Conservation (phyloP, 202 grass and related monocot species). For the Carex arenaria region DNA sequence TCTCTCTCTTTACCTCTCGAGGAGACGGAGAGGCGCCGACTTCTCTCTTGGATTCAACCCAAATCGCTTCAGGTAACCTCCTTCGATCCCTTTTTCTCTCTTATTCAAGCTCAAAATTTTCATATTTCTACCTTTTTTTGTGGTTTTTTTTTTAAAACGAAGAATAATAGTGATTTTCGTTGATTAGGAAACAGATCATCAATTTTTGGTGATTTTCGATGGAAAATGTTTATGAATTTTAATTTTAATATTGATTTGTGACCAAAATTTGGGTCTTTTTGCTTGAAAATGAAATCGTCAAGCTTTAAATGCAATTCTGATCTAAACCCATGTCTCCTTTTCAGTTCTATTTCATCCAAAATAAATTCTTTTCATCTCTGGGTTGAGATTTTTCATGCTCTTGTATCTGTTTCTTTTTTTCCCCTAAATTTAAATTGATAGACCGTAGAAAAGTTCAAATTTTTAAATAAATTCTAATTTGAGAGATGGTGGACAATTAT, state of each 20-base stretch:
- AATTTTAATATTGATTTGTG: neutral
- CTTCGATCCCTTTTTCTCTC: neutral
- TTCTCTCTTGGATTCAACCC: neutral
- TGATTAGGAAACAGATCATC: neutral
- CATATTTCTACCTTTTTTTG: neutral
- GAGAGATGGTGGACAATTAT: neutral
- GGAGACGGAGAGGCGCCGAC: neutral
- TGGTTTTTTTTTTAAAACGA: neutral
- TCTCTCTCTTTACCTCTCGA: neutral
- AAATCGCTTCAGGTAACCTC: slow-evolving; percentile 7
- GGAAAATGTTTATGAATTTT: neutral
- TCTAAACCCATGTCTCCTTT: slow-evolving; percentile 17
- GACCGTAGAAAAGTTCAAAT: neutral
- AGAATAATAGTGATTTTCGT: too few species aligned
- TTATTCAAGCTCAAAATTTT: neutral
- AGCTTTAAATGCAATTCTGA: slow-evolving; percentile 23
- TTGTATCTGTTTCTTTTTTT: neutral
- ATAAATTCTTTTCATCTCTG: neutral
- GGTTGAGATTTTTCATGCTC: neutral
- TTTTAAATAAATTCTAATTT: neutral
- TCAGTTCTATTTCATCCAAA: neutral
- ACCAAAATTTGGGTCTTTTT: neutral
- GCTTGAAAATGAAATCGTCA: neutral
- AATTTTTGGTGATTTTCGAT: neutral
- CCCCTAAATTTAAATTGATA: neutral